Base-by-base conservation (phyloP, 2,329 filamentous ascomycete genomes). In the Trichoderma sp. region DNA sequence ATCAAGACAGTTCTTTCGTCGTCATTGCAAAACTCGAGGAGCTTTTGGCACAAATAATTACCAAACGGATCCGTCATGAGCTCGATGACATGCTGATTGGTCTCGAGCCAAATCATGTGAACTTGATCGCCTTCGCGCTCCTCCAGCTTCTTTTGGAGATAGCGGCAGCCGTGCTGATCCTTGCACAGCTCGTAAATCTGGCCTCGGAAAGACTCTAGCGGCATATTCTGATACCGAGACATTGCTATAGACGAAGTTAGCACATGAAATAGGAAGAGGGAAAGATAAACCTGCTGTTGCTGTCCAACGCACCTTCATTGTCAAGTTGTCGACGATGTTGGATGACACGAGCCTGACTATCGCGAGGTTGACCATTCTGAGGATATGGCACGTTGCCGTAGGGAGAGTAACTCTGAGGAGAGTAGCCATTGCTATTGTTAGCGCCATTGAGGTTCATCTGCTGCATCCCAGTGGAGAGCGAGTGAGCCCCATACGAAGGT, bases 41-140 rank as follows among this genome's bases (percentile, higher is more conserved):
- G 86, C 88, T 98, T 99, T 86, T 99, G 96, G 86, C 95, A 98
- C 76, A 99, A 90, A 82, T 99, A 99, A 86, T 99, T 99, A 81
- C 96, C 96, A 81, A 99, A 99, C 11, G 96, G 95, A 82, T 99
- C 95, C 73, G 94, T 98, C 96, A 99, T 99, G 75, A 99, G 87
- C 85, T 99, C 96, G 74, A 97, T 91, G 76, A 99, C 95, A 81
- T 98, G 94, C 79, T 92, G 88, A 79, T 95, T 94, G 68, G 95
- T 97, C 85, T 99, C 96, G 34, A 91, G 86, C 86, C 97, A 99
- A 81, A 99, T 98, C 85, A 95, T 91, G 81, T 97, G 92, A 66
- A 98, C 88, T 77, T 97, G 90, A 32, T 95, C 92, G 6, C 92
- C 88, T 76, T 92, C 91, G 76, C 92, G 92, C 79, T 97, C 95